Percentiles rank a stretch among this genome's conserved stretches.
phyloP scores from a whole-genome alignment of 2,329 filamentous ascomycete genomes.

The Botrytis fragariae region DNA sequence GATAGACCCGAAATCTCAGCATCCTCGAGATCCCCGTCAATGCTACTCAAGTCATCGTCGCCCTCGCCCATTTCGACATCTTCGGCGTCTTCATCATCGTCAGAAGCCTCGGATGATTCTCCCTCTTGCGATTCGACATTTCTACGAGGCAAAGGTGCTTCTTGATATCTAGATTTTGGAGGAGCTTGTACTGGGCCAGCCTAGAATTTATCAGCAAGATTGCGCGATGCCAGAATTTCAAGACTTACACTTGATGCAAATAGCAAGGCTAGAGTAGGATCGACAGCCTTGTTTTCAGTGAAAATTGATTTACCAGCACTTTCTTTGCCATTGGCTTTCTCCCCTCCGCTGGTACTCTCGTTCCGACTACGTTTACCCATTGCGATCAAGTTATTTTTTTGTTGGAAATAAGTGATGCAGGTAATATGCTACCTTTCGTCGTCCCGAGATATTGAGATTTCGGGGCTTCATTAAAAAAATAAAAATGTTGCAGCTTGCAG shows the following conservation, averaged over 20 bases:
- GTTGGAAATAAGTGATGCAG: not conserved
- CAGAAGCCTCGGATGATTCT: conserved; percentile 39
- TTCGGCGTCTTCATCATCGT: conserved; percentile 20
- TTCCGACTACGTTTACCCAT: conserved; percentile 38
- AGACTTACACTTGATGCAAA: conserved; percentile 69
- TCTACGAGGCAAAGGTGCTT: conserved; percentile 33
- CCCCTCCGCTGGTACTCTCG: conserved; percentile 23
- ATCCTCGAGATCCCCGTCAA: conserved; percentile 40
- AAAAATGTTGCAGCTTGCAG: conserved; percentile 7
- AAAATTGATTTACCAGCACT: conserved; percentile 36
- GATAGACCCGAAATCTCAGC: conserved; percentile 34
- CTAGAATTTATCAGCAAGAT: conserved; percentile 25
- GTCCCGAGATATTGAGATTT: not conserved
- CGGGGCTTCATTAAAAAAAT: not conserved
- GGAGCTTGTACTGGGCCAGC: conserved; percentile 41
- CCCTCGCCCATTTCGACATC: conserved; percentile 41
- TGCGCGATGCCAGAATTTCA: not conserved
- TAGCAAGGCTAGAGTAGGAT: conserved; percentile 66
- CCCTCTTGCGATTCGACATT: conserved; percentile 31
- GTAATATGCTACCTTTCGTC: not conserved
- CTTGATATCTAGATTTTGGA: conserved; percentile 36
- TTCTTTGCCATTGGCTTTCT: conserved; percentile 24
- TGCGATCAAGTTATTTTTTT: conserved; percentile 11
- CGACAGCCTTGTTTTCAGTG: conserved; percentile 51
- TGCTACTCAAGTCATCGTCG: conserved; percentile 40